Percentiles rank a stretch among this genome's conserved stretches.
Conservation (phyloP, 441 rosid genomes). For the Manihot esculenta region DNA sequence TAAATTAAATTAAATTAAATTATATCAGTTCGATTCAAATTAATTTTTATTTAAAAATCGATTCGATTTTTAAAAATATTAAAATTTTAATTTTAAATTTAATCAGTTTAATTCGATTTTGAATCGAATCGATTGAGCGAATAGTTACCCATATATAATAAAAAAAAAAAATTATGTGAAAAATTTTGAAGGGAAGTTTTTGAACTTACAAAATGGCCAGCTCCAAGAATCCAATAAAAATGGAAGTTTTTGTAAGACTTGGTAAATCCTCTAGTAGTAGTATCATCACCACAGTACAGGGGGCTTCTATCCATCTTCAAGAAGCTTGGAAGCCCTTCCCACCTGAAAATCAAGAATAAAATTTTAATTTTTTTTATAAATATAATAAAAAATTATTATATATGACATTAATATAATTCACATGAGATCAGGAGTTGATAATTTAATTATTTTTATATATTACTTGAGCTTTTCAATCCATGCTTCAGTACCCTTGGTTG, state of each 20-base stretch:
- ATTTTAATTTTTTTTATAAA: too few relatives aligned
- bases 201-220: constrained; percentile 92
- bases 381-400: too few relatives aligned
- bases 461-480: constrained; percentile 89
- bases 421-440: not conserved
- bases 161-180: too few relatives aligned
- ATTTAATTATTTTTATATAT: not conserved
- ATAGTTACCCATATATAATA: too few relatives aligned
- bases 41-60: too few relatives aligned
- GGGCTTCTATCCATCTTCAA: constrained; percentile 43
- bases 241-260: constrained; percentile 72
- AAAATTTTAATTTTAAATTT: too few relatives aligned
- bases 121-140: too few relatives aligned
- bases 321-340: constrained; percentile 63
- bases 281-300: constrained; percentile 46
- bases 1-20: too few relatives aligned
- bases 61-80: too few relatives aligned
- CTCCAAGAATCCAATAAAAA: constrained; percentile 88
- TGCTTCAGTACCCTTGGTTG: constrained; percentile 85
- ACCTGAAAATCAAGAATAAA: constrained; percentile 38
- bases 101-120: too few relatives aligned
- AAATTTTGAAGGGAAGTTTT: not conserved
- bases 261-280: constrained; percentile 57
- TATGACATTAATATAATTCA: not conserved
- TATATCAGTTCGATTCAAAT: too few relatives aligned